Conservation (phyloP, 495 filamentous ascomycete genomes). For the Talaromyces nanjingensis region DNA sequence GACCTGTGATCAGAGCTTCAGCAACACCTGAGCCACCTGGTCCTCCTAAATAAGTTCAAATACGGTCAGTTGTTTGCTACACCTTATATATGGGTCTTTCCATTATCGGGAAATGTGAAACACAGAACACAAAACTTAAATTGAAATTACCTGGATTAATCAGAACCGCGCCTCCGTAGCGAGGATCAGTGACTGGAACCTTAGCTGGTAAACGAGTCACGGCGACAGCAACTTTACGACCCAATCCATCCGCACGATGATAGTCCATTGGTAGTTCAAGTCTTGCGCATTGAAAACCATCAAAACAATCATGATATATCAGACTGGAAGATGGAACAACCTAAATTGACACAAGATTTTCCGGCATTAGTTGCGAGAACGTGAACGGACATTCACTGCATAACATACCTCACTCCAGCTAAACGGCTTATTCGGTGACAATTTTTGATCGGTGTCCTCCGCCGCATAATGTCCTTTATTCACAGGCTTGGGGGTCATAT, state of each 20-base stretch:
- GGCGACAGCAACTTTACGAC: constrained; percentile 40
- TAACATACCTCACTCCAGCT: background rate
- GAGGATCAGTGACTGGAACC: constrained; percentile 34
- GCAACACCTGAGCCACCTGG: constrained; percentile 43
- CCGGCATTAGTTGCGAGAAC: background rate
- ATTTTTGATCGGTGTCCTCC: background rate
- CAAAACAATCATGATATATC: constrained; percentile 33
- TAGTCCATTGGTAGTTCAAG: constrained; percentile 55
- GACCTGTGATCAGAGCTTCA: constrained; percentile 28
- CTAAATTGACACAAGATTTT: constrained; percentile 6
- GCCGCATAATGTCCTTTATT: background rate
- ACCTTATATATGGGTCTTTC: background rate
- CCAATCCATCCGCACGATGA: constrained; percentile 26
- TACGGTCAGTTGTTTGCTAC: background rate
- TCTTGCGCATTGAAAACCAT: constrained; percentile 46
- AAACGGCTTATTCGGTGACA: background rate
- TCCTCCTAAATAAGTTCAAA: constrained; percentile 31
- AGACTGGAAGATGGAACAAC: constrained; percentile 23
- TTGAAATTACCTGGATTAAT: constrained; percentile 36
- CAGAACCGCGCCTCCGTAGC: constrained; percentile 39
- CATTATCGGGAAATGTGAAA: background rate
- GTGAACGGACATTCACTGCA: background rate
- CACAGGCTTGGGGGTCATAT: background rate
- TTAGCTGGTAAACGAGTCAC: constrained; percentile 44
- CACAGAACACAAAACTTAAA: background rate